Base-by-base conservation (phyloP, 2,329 filamentous ascomycete species). In the Penicillium glabrum region DNA sequence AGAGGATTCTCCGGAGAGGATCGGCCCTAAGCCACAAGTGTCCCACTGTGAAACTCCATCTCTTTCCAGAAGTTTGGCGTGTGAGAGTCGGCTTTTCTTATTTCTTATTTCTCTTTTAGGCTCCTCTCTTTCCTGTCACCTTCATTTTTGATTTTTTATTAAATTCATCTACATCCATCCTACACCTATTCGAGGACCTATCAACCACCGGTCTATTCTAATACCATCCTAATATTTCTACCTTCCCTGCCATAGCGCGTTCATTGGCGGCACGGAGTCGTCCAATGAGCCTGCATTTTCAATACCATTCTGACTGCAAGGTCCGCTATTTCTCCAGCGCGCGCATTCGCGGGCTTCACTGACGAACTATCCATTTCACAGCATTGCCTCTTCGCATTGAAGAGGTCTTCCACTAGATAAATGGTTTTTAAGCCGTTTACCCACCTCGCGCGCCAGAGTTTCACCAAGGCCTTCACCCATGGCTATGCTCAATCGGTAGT, bases 221-320 rank as follows among this genome's bases (percentile, higher is more conserved):
- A 45, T 23, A 33, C 35, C 16, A 46, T 26, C 19, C 48, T 41
- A 56, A 10, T 45, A 24, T 37, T 45, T 54, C 53, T 39, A 49
- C 33, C 53, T 59, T 35, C 43, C 41, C 55, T 54, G 46, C 45
- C 55, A 54, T 58, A 58, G 91, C 91, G 91, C 91, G 91, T 96
- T 91, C 82, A 56, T 89, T 96, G 91, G 83, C 90, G 90, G 87
- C 88, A 73, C 61, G 67, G 65, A 75, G 89, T 91, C 93, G 91
- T 96, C 91, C 93, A 91, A 96, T 96, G 93, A 96, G 95, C 91
- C 91, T 97, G 93, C 91, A 93, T 81, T 80, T 79, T 79, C 79
- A 78, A 74, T 79, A 81, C 75, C 73, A 80, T 76, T 78, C 80
- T 78, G 83, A 80, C 81, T 82, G 83, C 77, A 81, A 81, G 81